Conservation (phyloP, 2,329 filamentous ascomycete genomes). For the Ceratocystis cubensis region DNA sequence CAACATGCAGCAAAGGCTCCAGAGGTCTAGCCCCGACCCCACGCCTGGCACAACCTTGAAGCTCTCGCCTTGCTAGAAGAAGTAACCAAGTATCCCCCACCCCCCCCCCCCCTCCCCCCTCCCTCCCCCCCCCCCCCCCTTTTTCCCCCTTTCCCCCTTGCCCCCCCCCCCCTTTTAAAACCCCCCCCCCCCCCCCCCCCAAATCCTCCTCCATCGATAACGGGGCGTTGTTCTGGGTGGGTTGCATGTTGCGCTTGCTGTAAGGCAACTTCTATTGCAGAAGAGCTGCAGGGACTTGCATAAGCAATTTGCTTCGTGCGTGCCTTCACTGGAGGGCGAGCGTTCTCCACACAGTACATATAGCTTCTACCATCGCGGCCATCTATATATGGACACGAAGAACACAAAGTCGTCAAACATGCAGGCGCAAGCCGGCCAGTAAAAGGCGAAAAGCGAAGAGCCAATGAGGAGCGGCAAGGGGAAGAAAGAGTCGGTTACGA, state of each 20-base stretch:
- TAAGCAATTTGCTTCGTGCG: not conserved
- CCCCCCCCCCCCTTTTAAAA: too few relatives aligned
- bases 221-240: not conserved
- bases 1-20: too few relatives aligned
- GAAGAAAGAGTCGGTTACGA: not conserved
- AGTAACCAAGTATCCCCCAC: too few relatives aligned
- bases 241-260: not conserved
- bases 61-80: too few relatives aligned
- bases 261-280: slow-evolving; percentile 2
- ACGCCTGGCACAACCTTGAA: too few relatives aligned
- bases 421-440: not conserved
- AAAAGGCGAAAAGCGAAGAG: not conserved
- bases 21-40: too few relatives aligned
- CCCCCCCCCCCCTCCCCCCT: too few relatives aligned
- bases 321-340: not conserved
- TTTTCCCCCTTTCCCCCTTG: too few relatives aligned
- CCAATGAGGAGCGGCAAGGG: not conserved
- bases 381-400: slow-evolving; percentile 3
- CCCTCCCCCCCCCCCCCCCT: too few relatives aligned
- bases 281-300: slow-evolving; percentile 3
- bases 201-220: not conserved
- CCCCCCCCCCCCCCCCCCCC: too few relatives aligned
- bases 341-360: slow-evolving; percentile 8
- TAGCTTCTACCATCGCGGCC: not conserved
- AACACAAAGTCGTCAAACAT: not conserved